Evolutionary conservation across 768 basidiomycete species (phyloP), one percentile per base, ranked within the genome.

Genomic region (Termitomyces sp.): DNA sequence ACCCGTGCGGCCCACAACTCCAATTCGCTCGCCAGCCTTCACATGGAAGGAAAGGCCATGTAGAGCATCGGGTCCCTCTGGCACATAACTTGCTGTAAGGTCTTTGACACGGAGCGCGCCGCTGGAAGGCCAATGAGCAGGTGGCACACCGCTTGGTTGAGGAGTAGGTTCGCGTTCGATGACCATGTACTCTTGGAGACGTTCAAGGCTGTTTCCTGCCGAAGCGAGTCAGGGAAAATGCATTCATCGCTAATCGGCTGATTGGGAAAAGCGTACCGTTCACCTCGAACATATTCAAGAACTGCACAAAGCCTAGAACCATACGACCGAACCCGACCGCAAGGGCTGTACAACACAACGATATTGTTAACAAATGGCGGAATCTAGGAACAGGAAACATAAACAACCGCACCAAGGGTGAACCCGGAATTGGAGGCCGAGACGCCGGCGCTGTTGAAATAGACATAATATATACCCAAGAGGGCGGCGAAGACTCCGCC

Each of bases 61-160:
- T 4, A 62, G 40, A 19, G 54, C 54, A 4, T 40, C 27, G 2
- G 57, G 54, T 14, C 57, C 51, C 21, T 57, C 53, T 11, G 40
- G 81, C 74, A 82, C 80, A 66, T 86, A 86, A 12, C 74, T 68
- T n/a, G 84, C 83, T 9, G 75, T 53, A 10, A 62, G 57, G 14
- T 62, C 52, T 35, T 59, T 46, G 17, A 62, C 61, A 10, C 35
- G 49, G 9, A 62, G 57, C 3, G 37, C 40, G 5, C 61, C 61
- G 21, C 48, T 59, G 7, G 80, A 71, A 0, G 86, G 85, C 86
- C 86, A 89, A 57, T 82, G 77, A 0, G 85, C 85, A 0, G 86
- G 84, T 3, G 85, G 85, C 29, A 71, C 66, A 29, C 79, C 77
- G 7, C 59, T 53, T 5, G 67, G 10, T 2, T 21, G 27, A 35